Conservation (phyloP, 352 stramenopile genomes). For the Saprolegnia parasitica region DNA sequence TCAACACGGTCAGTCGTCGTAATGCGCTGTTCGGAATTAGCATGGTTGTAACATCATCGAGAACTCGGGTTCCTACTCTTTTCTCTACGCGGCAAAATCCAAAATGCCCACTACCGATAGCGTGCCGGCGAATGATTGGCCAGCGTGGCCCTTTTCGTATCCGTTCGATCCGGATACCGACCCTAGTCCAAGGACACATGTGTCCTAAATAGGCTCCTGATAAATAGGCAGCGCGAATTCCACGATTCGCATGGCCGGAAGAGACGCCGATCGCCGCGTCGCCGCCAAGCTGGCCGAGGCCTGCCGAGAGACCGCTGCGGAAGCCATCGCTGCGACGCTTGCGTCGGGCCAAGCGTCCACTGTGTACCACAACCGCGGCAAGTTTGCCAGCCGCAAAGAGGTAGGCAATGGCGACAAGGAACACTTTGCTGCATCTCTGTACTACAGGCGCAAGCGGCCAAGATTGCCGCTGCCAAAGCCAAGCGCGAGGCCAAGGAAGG, state of each 20-base stretch:
- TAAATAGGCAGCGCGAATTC: background rate
- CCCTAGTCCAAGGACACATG: background rate
- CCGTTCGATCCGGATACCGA: background rate
- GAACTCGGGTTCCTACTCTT: background rate
- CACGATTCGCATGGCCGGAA: background rate
- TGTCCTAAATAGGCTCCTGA: background rate
- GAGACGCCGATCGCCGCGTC: conserved; percentile 43
- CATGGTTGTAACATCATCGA: conserved; percentile 28
- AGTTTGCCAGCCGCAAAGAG: conserved; percentile 76
- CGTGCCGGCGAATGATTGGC: background rate
- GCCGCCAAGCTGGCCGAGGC: conserved; percentile 69
- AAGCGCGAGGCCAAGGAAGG: conserved; percentile 55
- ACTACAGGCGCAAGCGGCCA: background rate
- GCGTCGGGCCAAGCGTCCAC: conserved; percentile 60
- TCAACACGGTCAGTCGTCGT: conserved; percentile 10
- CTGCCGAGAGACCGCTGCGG: conserved; percentile 74
- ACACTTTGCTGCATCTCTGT: background rate
- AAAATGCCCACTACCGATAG: background rate
- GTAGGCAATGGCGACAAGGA: conserved; percentile 34
- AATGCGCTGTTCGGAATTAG: conserved; percentile 25
- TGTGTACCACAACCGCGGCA: conserved; percentile 82
- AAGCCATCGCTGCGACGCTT: conserved; percentile 70
- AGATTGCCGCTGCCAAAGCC: conserved; percentile 75
- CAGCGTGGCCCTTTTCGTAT: background rate
- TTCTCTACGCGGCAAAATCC: background rate